These are phyloP conservation scores for Scheffersomyces cryptocercus DNA, from an alignment of 1,139 yeast species.

Conservation along the genomic window DNA sequence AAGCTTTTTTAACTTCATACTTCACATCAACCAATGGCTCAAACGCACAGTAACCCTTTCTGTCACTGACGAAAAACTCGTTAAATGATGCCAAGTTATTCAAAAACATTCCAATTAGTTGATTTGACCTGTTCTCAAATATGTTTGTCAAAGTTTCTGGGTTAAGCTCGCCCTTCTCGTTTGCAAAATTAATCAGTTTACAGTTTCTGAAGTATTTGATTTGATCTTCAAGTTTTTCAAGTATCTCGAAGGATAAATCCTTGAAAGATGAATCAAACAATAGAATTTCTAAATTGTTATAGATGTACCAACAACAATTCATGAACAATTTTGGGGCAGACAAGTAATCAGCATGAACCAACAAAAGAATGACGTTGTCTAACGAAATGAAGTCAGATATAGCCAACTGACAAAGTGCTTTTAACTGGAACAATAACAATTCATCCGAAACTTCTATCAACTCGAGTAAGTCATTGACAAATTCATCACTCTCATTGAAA, in stretches of 20 bases:
- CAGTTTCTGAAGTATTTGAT: conserved; percentile 29
- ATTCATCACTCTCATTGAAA: conserved; percentile 38
- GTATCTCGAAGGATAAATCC: conserved; percentile 28
- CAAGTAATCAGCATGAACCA: conserved; percentile 54
- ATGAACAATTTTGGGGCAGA: conserved; percentile 57
- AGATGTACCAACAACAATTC: conserved; percentile 68
- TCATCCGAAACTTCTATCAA: conserved; percentile 66
- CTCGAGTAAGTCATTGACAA: conserved; percentile 58
- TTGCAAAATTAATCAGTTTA: conserved; percentile 22
- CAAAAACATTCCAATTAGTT: conserved; percentile 30
- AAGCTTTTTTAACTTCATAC: conserved; percentile 17
- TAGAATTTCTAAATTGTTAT: conserved; percentile 63
- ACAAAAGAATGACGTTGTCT: conserved; percentile 60
- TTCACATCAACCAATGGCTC: conserved; percentile 51
- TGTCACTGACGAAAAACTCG: conserved; percentile 50
- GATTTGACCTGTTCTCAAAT: conserved; percentile 24
- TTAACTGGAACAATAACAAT: conserved; percentile 58
- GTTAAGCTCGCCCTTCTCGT: conserved; percentile 17
- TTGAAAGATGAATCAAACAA: conserved; percentile 49
- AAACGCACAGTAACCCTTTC: conserved; percentile 40
- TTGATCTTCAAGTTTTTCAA: conserved; percentile 30
- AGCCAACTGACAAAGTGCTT: conserved; percentile 62
- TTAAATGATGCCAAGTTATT: conserved; percentile 42
- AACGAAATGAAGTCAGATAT: conserved; percentile 58
- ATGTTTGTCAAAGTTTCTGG: conserved; percentile 12